Base-by-base conservation (phyloP, 495 filamentous ascomycete species). In the Trichoderma asperelloides region DNA sequence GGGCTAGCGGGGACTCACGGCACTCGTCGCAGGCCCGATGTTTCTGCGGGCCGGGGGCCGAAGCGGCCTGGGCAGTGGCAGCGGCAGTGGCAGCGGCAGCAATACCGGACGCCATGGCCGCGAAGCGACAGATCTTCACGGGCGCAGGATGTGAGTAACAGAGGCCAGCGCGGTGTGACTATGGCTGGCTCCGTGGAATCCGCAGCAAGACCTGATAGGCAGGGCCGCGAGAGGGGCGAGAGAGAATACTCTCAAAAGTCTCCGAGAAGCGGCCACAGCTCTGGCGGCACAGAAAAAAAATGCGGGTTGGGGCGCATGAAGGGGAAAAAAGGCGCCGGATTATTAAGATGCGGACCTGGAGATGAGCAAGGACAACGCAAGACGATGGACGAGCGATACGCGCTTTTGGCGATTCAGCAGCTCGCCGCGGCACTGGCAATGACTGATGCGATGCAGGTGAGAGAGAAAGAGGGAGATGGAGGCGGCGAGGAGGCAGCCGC, bases 1-100 rank as follows among this genome's bases (percentile, higher is more conserved):
- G 33, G 65, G 77, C 84, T 28, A 15, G 23, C 33, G 57, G 33
- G 33, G 65, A 77, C 84, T 66, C 82, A 86, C 86, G 81, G 73
- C 85, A 87, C 73, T 88, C 84, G 68, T 88, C 86, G 71, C 86
- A 88, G 60, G 85, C 84, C 43, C 82, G 78, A 55, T 84, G 84
- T 67, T 79, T 83, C 66, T 57, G 45, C 30, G 57, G 23, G 65
- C 65, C 49, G 21, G 28, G n/a, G 23, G 65, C 25, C 47, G 13
- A 25, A 1, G 39, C 41, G 64, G 23, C 43, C 64, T 11, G 43
- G 43, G n/a, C n/a, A n/a, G n/a, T 7, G 2, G 33, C 2, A 37
- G 33, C 33, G 33, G 33, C 30, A 33, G 30, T 33, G 30, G 30
- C 30, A 33, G 30, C 30, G 6, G 6, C 33, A 4, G 45, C 1